Evolutionary conservation across 768 basidiomycete species (phyloP).

Genomic region (Tremella mesenterica): DNA sequence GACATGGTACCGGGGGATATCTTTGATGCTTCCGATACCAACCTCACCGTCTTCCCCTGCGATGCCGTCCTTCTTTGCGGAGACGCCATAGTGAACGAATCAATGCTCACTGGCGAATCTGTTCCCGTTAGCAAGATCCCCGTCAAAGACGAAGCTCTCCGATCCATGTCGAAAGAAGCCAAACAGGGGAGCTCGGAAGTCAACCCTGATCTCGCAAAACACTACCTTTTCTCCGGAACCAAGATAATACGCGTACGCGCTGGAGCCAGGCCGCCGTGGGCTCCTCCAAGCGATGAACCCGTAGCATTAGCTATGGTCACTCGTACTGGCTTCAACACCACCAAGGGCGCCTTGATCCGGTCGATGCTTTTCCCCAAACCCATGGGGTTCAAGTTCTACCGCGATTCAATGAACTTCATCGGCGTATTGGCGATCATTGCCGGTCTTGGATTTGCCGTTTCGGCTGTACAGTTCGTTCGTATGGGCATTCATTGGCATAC

Average conservation of each 20-base stretch:
- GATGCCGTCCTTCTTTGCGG: constrained; percentile 89
- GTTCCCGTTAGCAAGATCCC: constrained; percentile 90
- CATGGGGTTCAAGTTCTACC: constrained; percentile 96
- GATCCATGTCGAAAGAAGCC: constrained; percentile 60
- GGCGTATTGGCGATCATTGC: constrained; percentile 85
- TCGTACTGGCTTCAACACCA: constrained; percentile 90
- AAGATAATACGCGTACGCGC: constrained; percentile 77
- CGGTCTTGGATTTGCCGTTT: constrained; percentile 78
- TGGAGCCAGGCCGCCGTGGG: constrained; percentile 48
- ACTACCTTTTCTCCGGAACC: constrained; percentile 84
- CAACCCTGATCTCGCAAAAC: constrained; percentile 58
- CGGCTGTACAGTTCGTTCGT: constrained; percentile 80
- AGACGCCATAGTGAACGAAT: constrained; percentile 96
- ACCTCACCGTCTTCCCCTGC: constrained; percentile 67
- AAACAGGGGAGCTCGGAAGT: constrained; percentile 46
- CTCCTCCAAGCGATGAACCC: constrained; percentile 42
- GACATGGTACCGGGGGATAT: constrained; percentile 86
- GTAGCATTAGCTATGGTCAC: constrained; percentile 69
- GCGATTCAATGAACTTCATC: constrained; percentile 58
- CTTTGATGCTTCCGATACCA: constrained; percentile 72
- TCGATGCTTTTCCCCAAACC: constrained; percentile 99
- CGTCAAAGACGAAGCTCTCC: constrained; percentile 66
- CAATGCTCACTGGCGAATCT: constrained; percentile 84
- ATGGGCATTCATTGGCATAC: constrained; percentile 83
- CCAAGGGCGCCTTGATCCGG: constrained; percentile 87